These are phyloP conservation scores for Umbelopsis vinacea DNA, from an alignment of 192 early-diverging fungal genomes.

Conservation along the genomic window DNA sequence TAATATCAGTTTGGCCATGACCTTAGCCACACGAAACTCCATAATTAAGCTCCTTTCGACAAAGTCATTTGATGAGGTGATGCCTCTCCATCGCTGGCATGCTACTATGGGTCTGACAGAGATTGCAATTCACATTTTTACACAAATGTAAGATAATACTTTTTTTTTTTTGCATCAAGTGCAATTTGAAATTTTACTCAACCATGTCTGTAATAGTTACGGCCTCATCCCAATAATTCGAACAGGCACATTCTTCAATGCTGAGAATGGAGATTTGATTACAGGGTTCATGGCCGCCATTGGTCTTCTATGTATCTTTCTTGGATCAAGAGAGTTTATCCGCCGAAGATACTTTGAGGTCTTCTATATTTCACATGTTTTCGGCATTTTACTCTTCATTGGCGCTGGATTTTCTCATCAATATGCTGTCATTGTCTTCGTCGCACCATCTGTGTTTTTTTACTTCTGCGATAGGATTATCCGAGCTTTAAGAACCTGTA, in stretches of 20 bases:
- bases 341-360: neutral
- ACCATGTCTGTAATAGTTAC: neutral
- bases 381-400: neutral
- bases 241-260: too few relatives aligned
- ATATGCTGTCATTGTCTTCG: constrained; percentile 5
- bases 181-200: neutral
- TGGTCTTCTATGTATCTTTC: neutral
- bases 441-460: neutral
- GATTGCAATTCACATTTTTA: neutral
- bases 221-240: neutral
- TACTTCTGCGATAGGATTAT: neutral
- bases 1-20: neutral
- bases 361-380: constrained; percentile 5
- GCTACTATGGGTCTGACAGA: neutral
- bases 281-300: neutral
- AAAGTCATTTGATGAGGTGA: neutral
- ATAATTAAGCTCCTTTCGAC: neutral
- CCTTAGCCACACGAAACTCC: neutral
- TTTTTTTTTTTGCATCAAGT: neutral
- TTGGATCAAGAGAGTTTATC: neutral
- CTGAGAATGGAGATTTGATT: too few relatives aligned
- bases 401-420: neutral
- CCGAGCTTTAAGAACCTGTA: neutral
- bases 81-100: constrained; percentile 10
- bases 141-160: neutral